Base-by-base conservation (phyloP, 495 filamentous ascomycete genomes). In the Penicillium pancosmium region DNA sequence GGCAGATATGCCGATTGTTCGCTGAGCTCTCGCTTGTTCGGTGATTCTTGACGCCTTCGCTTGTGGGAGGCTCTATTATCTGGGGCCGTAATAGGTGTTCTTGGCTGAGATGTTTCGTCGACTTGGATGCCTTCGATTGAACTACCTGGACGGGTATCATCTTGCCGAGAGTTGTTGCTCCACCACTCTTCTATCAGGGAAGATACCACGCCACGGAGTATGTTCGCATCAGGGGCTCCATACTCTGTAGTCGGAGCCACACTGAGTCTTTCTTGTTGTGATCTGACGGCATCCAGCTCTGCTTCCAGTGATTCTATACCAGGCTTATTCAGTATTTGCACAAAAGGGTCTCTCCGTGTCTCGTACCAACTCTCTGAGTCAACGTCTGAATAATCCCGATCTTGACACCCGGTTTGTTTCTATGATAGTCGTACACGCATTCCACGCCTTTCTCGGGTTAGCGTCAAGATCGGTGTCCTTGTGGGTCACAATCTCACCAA, bases 1-100 rank as follows among this genome's bases (percentile, higher is more conserved):
- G 67, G 69, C 4, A 68, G 52, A 13, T 51, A 46, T 46, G 36
- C 12, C 5, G 12, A 15, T 38, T 12, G 15, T 38, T 5, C 36
- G 4, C 36, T 38, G 12, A 7, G 11, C 12, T 38, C 15, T 38
- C 15, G 4, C 0, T 38, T 0, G 8, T n/a, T 13, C 12, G 15
- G 36, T 38, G 36, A 38, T 38, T 31, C 27, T 31, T 31, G 27
- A 31, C 27, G 27, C 27, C 5, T 31, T 31, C 27, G 8, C 27
- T 31, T 31, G 5, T 8, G 27, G 4, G 27, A 31, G 6, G 27
- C 1, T 31, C 6, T 31, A 7, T 31, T 6, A 31, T 31, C 27
- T 31, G 27, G 27, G 27, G 27, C 27, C 5, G 27, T 8, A 1
- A 6, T 31, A 31, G 27, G 27, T 31, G 27, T 31, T 31, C 27